Evolutionary conservation across 441 rosid species (phyloP), one percentile per base, ranked within the genome.

Genomic region (Lagerstroemia fauriei): DNA sequence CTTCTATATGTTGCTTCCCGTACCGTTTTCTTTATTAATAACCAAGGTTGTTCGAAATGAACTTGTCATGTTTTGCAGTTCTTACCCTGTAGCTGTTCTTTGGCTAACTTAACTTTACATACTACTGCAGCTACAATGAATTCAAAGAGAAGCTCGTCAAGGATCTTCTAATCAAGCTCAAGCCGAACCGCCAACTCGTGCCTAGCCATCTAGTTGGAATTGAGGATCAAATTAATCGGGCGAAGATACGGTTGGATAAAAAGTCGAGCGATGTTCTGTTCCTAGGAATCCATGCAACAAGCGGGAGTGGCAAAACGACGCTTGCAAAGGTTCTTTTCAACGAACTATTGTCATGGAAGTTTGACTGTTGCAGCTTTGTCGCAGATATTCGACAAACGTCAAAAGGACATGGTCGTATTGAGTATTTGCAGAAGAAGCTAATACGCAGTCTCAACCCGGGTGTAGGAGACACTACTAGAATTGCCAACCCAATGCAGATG

Each of bases 291-390:
- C 65, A 34, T 27, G 78, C 68, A 5, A 22, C 22, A 1, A 27
- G 7, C 44, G 78, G 78, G 17, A 31, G 38, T 29, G 79, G 79
- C 32, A 76, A 76, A 25, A 76, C 79, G 7, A 53, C 69, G 12
- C 79, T 76, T 4, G 69, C 79, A 3, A 56, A 34, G 69, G n/a
- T 7, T 22, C 17, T 76, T 9, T 76, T 29, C 63, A 22, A 76
- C 41, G 1, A 31, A 41, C 47, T 56, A 11, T n/a, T 41, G 44
- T 38, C 44, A 38, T 38, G 44, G 44, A 32, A 47, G 7, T 76
- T 56, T 18, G 48, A 56, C 13, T 7, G 69, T 32, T 76, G 24
- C 31, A 27, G 79, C 79, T 76, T 76, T 34, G 48, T 56, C 8
- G 68, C 63, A 53, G 69, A 76, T 24, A 11, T 76, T 27, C 18